Conservation (phyloP, 2,329 filamentous ascomycete genomes). For the Hypocreales sp. region DNA sequence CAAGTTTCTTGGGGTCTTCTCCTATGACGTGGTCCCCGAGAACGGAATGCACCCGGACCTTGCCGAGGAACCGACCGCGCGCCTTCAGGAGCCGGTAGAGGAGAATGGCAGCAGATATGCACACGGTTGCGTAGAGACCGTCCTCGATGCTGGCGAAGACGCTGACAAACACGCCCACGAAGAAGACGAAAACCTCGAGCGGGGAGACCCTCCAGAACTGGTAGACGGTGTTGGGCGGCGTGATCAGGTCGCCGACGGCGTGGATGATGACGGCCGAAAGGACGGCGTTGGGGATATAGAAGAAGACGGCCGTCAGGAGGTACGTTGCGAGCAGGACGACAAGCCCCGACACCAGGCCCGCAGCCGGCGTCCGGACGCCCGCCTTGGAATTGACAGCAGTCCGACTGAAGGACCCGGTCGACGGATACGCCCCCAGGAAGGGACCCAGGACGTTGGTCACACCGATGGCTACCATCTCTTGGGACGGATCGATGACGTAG, state of each 20-base stretch:
- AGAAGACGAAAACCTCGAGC: slow-evolving; percentile 82
- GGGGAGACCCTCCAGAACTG: slow-evolving; percentile 93
- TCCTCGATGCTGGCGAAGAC: slow-evolving; percentile 81
- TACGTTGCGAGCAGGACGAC: slow-evolving; percentile 86
- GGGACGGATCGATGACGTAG: slow-evolving; percentile 66
- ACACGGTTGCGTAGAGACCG: slow-evolving; percentile 80
- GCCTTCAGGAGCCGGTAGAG: slow-evolving; percentile 75
- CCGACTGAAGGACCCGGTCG: slow-evolving; percentile 79
- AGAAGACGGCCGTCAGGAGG: slow-evolving; percentile 76
- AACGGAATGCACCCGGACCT: slow-evolving; percentile 55
- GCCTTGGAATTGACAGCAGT: slow-evolving; percentile 95
- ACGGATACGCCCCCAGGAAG: slow-evolving; percentile 71
- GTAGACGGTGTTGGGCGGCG: slow-evolving; percentile 78
- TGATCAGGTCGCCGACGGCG: slow-evolving; percentile 84
- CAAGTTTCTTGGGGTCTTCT: slow-evolving; percentile 30
- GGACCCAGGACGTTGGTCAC: slow-evolving; percentile 60
- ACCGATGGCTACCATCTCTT: slow-evolving; percentile 65
- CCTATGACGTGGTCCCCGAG: slow-evolving; percentile 60
- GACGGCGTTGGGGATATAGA: slow-evolving; percentile 72
- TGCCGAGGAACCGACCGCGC: slow-evolving; percentile 67
- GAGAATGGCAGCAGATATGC: slow-evolving; percentile 59
- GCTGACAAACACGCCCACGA: slow-evolving; percentile 79
- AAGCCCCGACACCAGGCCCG: slow-evolving; percentile 72
- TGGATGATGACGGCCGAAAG: slow-evolving; percentile 89
- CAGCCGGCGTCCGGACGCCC: slow-evolving; percentile 80